Evolutionary conservation across 768 basidiomycete genomes (phyloP), one percentile per base, ranked within the genome.

Genomic region (Amyloporia xantha): DNA sequence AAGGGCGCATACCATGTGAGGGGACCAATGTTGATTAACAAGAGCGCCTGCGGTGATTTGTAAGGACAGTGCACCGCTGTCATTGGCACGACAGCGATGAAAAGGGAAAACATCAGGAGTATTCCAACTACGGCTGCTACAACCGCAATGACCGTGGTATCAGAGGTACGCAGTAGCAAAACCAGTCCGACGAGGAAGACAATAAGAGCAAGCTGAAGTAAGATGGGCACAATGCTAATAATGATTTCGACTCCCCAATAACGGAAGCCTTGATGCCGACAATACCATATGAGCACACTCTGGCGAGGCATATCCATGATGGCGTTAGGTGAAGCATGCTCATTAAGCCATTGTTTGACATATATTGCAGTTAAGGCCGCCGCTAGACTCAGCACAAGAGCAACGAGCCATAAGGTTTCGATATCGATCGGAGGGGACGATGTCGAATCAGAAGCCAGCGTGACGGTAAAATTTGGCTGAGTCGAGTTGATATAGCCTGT

Each of bases 301-400:
- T 57, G 55, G 10, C 56, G 53, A 1, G 63, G 41, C 7, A 33
- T 33, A 15, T 33, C 30, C 7, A 52, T 55, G 0, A 55, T n/a
- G 6, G 56, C 53, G 17, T 54, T 44, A 11, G 51, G 51, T n/a
- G 53, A 39, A 27, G 43, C 46, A 25, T 61, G 57, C 12, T 57
- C 51, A 28, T 54, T 54, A 1, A 62, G 33, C 63, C 60, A 62
- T 37, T 64, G 61, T 47, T 61, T 65, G 23, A 59, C 58, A 21
- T 59, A 45, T 26, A 60, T 54, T 13, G 54, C 59, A 19, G 58
- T 37, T 2, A 61, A 46, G 1, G 62, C 63, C 11, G 59, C 52
- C 6, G 55, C 50, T 26, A 66, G 61, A 19, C 54, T 56, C 50
- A 57, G 47, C 2, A 58, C 45, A 2, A 66, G 54, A 20, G 57